phyloP scores from a whole-genome alignment of 2,329 filamentous ascomycete genomes.

The Chaetomium strumarium region DNA sequence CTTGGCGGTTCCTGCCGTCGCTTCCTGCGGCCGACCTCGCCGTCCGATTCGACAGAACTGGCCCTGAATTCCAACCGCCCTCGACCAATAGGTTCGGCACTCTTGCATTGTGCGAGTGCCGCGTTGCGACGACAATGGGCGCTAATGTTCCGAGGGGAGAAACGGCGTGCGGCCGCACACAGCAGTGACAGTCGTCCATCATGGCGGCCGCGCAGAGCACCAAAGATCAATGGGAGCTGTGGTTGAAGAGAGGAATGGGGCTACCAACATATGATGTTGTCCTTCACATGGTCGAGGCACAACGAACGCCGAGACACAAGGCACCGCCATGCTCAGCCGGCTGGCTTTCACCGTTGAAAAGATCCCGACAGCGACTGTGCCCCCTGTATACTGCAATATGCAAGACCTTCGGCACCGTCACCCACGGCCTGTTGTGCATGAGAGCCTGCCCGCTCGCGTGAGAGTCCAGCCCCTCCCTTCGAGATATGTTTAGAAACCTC shows the following conservation, averaged over 20 bases:
- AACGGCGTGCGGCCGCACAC: background rate
- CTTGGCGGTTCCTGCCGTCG: conserved; percentile 12
- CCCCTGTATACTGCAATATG: conserved; percentile 8
- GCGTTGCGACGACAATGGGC: conserved; percentile 24
- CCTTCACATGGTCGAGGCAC: too few species aligned
- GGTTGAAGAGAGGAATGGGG: background rate
- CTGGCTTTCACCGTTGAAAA: background rate
- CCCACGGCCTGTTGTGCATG: conserved; percentile 10
- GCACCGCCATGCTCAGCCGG: background rate
- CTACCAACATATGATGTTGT: background rate
- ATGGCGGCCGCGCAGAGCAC: background rate
- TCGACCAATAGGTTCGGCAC: conserved; percentile 22
- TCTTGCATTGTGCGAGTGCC: conserved; percentile 22
- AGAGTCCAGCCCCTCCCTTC: conserved; percentile 9
- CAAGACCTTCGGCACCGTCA: conserved; percentile 16
- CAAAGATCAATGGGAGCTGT: background rate
- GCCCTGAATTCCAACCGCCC: conserved; percentile 17
- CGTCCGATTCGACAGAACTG: conserved; percentile 23
- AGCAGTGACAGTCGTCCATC: background rate
- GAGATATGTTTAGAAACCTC: background rate
- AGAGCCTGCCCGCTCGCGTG: conserved; percentile 13
- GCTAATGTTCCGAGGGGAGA: conserved; percentile 17
- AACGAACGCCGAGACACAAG: too few species aligned
- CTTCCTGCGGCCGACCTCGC: conserved; percentile 14
- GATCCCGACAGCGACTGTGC: background rate